Percentiles rank a stretch among this genome's conserved stretches.
Evolutionary conservation across 352 stramenopile species (phyloP).

Genomic region (Aphanomyces euteiches): DNA sequence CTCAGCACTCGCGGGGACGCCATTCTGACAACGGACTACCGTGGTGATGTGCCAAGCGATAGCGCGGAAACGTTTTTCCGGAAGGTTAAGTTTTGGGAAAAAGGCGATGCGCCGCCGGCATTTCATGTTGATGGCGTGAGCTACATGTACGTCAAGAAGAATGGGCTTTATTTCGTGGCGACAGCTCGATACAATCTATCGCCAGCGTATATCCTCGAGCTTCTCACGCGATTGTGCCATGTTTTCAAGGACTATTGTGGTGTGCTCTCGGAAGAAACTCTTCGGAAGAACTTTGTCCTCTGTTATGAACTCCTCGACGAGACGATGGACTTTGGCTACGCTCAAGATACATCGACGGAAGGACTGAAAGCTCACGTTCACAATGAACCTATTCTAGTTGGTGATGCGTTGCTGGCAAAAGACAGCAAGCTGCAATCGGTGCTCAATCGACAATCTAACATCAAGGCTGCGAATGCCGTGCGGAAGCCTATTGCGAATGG

Average conservation of each 20-base stretch:
- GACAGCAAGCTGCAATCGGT: constrained; percentile 90
- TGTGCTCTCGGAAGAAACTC: constrained; percentile 96
- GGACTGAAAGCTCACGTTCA: constrained; percentile 97
- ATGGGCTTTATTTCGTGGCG: constrained; percentile 97
- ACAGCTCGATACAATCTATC: constrained; percentile 96
- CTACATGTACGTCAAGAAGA: constrained; percentile 98
- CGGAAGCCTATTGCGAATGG: constrained; percentile 82
- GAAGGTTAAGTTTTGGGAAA: constrained; percentile 99
- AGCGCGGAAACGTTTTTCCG: constrained; percentile 97
- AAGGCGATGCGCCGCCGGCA: constrained; percentile 93
- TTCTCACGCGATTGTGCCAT: constrained; percentile 91
- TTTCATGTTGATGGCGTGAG: constrained; percentile 97
- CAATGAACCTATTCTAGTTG: constrained; percentile 96
- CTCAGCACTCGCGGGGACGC: constrained; percentile 97
- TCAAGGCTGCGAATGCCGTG: constrained; percentile 79
- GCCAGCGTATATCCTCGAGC: constrained; percentile 93
- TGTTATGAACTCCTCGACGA: constrained; percentile 99
- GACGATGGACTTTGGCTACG: constrained; percentile 98
- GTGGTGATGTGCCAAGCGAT: constrained; percentile 80
- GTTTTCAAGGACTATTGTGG: constrained; percentile 99
- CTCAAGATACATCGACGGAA: constrained; percentile 97
- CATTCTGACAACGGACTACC: constrained; percentile 97
- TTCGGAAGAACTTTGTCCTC: constrained; percentile 99
- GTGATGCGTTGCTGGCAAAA: constrained; percentile 71
- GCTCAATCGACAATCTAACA: constrained; percentile 69